A percentile compares a stretch with the other conserved stretches of the same genome.
These are phyloP conservation scores for Phytopythium litorale DNA, from an alignment of 352 stramenopile species.

Conservation along the genomic window DNA sequence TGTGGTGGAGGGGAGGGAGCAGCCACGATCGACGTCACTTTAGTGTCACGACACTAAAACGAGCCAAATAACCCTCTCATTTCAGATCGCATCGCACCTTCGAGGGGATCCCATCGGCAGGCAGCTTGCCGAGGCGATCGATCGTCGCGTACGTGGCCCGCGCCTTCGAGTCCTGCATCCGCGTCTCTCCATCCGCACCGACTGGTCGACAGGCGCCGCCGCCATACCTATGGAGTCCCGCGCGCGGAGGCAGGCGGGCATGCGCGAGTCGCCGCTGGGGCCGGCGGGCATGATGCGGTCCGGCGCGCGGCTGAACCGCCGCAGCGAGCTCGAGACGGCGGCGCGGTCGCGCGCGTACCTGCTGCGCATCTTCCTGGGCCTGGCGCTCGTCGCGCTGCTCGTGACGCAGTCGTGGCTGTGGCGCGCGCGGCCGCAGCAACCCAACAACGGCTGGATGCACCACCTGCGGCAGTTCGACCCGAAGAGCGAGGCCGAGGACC, in stretches of 20 bases:
- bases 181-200: too few species aligned
- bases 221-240: constrained; percentile 38
- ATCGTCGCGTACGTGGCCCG: neutral
- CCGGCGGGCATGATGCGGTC: constrained; percentile 2
- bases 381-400: constrained; percentile 38
- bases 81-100: too few species aligned
- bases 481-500: constrained; percentile 7
- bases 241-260: constrained; percentile 24
- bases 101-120: too few species aligned
- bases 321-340: neutral
- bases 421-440: constrained; percentile 18
- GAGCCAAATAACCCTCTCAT: too few species aligned
- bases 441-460: constrained; percentile 37
- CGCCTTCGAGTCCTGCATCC: too few species aligned
- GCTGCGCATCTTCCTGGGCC: constrained; percentile 33
- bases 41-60: too few species aligned
- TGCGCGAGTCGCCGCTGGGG: constrained; percentile 18
- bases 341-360: constrained; percentile 27
- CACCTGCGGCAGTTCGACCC: constrained; percentile 29
- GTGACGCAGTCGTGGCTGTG: constrained; percentile 41
- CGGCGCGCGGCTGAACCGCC: neutral
- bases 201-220: neutral
- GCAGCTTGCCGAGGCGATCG: too few species aligned
- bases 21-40: too few species aligned
- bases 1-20: too few species aligned